These are phyloP conservation scores for Nidula niveotomentosa DNA, from an alignment of 1,284 basidiomycete species.

Conservation along the genomic window DNA sequence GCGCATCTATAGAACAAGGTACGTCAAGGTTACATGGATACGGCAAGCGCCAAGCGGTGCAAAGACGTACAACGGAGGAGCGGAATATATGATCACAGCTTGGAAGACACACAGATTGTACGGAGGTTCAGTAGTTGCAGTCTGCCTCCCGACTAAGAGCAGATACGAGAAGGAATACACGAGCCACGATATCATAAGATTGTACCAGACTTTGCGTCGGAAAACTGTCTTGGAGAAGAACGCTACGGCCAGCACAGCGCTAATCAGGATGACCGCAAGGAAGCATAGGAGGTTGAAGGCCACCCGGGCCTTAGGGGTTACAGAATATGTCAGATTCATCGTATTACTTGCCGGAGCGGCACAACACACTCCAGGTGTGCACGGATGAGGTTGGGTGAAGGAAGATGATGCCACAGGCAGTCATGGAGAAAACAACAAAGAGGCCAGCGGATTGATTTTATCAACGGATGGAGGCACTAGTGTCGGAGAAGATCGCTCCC, in stretches of 20 bases:
- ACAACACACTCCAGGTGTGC: too few relatives aligned
- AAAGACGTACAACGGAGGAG: neutral
- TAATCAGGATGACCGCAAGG: neutral
- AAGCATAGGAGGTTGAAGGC: neutral
- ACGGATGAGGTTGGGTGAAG: too few relatives aligned
- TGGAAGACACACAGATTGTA: neutral
- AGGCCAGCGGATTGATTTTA: too few relatives aligned
- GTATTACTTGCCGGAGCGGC: too few relatives aligned
- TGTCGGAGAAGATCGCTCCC: too few relatives aligned
- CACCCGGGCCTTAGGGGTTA: neutral
- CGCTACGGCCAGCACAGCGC: neutral
- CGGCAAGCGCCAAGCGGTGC: neutral
- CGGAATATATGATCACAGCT: neutral
- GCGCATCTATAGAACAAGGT: neutral
- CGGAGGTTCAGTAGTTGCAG: neutral
- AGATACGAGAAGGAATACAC: neutral
- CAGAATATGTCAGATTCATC: too few relatives aligned
- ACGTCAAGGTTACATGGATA: neutral
- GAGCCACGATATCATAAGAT: neutral
- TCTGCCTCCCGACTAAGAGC: neutral
- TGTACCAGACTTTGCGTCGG: neutral
- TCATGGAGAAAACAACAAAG: too few relatives aligned
- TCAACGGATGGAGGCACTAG: too few relatives aligned
- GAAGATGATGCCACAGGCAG: too few relatives aligned
- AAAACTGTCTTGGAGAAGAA: neutral